Evolutionary conservation across 345 rosid species (phyloP).

Genomic region (Eucalyptus brandiana): DNA sequence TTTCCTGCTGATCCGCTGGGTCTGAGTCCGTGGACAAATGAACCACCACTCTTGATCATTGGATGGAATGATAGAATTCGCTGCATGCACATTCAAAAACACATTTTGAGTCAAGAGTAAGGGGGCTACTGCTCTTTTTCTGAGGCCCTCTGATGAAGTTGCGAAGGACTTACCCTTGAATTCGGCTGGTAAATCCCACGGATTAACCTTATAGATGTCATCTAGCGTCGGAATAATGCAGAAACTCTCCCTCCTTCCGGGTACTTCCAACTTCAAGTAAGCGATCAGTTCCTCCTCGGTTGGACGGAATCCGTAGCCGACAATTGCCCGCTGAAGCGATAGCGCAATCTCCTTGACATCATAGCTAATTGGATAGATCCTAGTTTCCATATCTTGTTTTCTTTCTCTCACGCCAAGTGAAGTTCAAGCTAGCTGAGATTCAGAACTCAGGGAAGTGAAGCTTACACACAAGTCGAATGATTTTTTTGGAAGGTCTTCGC

Average conservation of each 20-base stretch:
- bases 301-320: background rate
- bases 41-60: background rate
- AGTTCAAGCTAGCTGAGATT: background rate
- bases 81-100: background rate
- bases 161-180: background rate
- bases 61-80: background rate
- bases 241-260: background rate
- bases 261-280: background rate
- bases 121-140: background rate
- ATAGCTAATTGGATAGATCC: background rate
- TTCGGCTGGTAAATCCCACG: background rate
- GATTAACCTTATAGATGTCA: background rate
- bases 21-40: background rate
- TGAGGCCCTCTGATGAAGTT: background rate
- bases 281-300: background rate
- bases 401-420: background rate
- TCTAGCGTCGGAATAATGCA: background rate
- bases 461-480: background rate
- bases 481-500: background rate
- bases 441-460: background rate
- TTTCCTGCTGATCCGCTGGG: background rate
- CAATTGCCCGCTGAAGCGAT: background rate
- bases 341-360: background rate
- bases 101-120: background rate
- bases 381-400: background rate